Conservation (phyloP, 169 alveolate species). For the Plasmodium gonderi region DNA sequence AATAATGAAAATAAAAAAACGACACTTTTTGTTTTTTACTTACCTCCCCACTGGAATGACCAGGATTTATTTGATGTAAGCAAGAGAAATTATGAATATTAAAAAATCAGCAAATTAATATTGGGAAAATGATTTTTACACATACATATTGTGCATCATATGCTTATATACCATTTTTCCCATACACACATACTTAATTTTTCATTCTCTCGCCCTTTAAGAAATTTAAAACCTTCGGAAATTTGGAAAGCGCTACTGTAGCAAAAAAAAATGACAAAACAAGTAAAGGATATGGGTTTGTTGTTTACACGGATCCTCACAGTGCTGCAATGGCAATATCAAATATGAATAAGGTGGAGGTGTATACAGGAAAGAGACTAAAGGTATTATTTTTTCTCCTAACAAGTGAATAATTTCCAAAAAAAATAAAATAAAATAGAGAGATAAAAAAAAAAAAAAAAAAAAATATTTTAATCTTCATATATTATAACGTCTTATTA, state of each 20-base stretch:
- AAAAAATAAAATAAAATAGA: background rate
- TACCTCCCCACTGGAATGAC: constrained; percentile 94
- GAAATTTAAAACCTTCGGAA: constrained; percentile 71
- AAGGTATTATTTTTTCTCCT: constrained; percentile 12
- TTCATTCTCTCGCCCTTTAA: background rate
- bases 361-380: constrained; percentile 52
- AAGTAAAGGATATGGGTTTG: constrained; percentile 91
- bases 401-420: background rate
- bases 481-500: too few species aligned
- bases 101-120: too few species aligned
- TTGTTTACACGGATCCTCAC: constrained; percentile 89
- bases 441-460: background rate
- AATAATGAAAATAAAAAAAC: constrained; percentile 61
- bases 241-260: constrained; percentile 69
- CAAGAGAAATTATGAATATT: background rate
- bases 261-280: constrained; percentile 74
- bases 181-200: background rate
- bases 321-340: constrained; percentile 91
- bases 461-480: background rate
- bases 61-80: constrained; percentile 81
- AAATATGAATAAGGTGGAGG: constrained; percentile 81
- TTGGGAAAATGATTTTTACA: background rate
- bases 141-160: background rate
- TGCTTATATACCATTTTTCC: background rate
- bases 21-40: constrained; percentile 90